These are phyloP conservation scores for Paecilomyces sp. DNA, from an alignment of 2,329 filamentous ascomycete genomes.

Conservation along the genomic window DNA sequence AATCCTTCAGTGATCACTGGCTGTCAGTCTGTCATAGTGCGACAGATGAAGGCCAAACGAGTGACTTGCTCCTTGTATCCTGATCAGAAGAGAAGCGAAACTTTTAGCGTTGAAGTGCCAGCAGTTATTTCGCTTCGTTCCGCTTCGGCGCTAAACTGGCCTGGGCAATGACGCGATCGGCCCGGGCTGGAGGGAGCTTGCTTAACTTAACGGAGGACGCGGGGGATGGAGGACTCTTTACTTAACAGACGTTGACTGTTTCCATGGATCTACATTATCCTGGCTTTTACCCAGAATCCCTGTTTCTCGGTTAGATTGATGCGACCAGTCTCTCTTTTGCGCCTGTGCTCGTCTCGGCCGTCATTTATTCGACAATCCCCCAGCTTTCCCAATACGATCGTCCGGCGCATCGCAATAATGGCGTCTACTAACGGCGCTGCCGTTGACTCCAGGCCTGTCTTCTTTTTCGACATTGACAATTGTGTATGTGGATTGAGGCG, in stretches of 20 bases:
- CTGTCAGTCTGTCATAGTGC: not conserved
- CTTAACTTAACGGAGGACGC: not conserved
- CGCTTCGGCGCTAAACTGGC: slow-evolving; percentile 9
- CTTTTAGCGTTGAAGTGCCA: slow-evolving; percentile 1
- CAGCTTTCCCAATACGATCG: not conserved
- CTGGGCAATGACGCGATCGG: slow-evolving; percentile 3
- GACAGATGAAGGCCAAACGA: not conserved
- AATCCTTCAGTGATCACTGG: slow-evolving; percentile 7
- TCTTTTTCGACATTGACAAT: slow-evolving; percentile 95
- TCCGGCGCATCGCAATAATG: not conserved
- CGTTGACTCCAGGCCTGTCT: slow-evolving; percentile 45
- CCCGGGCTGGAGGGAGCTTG: not conserved
- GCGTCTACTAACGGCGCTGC: slow-evolving; percentile 1
- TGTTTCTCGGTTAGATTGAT: not conserved
- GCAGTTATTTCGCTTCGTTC: not conserved
- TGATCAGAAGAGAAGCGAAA: not conserved
- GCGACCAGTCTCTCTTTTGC: not conserved
- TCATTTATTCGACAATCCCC: not conserved
- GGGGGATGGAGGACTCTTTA: not conserved
- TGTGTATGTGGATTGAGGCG: slow-evolving; percentile 52
- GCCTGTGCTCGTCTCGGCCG: not conserved
- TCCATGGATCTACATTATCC: not conserved
- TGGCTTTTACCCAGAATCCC: not conserved
- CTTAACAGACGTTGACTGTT: not conserved
- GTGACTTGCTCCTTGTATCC: not conserved